These are phyloP conservation scores for Kockovaella imperatae DNA, from an alignment of 768 basidiomycete genomes.

Conservation along the genomic window DNA sequence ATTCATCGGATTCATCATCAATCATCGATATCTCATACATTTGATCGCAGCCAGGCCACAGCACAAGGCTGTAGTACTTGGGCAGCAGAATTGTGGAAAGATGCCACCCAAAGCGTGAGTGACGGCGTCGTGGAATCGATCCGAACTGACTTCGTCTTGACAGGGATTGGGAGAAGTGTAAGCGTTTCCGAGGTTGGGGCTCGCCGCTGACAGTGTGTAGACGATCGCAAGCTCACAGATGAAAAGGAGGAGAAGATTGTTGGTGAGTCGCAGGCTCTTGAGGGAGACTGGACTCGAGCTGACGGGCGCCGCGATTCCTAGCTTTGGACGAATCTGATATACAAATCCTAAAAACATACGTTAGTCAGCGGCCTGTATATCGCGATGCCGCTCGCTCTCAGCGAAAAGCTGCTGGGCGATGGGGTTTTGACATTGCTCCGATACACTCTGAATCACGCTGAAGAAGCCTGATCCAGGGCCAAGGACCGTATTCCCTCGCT, in stretches of 20 bases:
- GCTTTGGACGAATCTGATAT: conserved; percentile 97
- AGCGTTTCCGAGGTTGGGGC: conserved; percentile 6
- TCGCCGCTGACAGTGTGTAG: conserved; percentile 46
- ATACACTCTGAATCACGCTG: not conserved
- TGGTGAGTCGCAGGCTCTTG: conserved; percentile 48
- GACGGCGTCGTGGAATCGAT: not conserved
- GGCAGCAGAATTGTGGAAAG: too few relatives aligned
- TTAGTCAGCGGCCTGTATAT: conserved; percentile 40
- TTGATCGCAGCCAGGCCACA: too few relatives aligned
- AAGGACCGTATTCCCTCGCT: conserved; percentile 88
- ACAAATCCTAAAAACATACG: conserved; percentile 97
- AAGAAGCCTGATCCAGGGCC: conserved; percentile 57
- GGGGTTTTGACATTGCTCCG: not conserved
- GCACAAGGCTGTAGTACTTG: too few relatives aligned
- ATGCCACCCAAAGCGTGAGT: conserved; percentile 97
- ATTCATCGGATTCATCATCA: too few relatives aligned
- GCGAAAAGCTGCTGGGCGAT: not conserved
- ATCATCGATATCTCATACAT: too few relatives aligned
- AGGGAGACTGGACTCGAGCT: conserved; percentile 1
- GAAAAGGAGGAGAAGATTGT: conserved; percentile 93
- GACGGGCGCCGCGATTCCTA: conserved; percentile 38
- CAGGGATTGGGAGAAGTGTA: conserved; percentile 99
- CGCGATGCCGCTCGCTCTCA: not conserved
- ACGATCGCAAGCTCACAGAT: conserved; percentile 68
- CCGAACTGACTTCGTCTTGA: conserved; percentile 11